phyloP scores from a whole-genome alignment of 2,329 filamentous ascomycete species.

The Colletotrichum costaricense region DNA sequence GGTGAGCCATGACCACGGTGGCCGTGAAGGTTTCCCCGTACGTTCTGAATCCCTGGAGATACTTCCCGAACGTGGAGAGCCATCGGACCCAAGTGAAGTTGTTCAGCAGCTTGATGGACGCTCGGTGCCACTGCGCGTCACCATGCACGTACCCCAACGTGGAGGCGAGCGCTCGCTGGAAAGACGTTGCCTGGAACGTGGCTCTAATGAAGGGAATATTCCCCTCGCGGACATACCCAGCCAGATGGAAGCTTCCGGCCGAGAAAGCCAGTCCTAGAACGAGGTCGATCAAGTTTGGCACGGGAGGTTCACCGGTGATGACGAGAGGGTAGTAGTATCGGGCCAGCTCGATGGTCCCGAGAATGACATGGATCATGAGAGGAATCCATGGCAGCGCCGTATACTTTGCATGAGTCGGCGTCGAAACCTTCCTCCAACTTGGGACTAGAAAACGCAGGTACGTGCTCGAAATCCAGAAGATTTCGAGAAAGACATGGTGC shows the following conservation, averaged over 20 bases:
- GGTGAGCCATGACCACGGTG: constrained; percentile 1
- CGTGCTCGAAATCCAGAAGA: constrained; percentile 1
- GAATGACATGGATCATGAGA: constrained; percentile 2
- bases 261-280: background rate
- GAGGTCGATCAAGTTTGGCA: constrained; percentile 1
- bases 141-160: constrained; percentile 11
- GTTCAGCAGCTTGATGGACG: constrained; percentile 17
- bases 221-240: background rate
- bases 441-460: constrained; percentile 2
- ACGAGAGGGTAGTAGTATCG: constrained; percentile 13
- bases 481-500: constrained; percentile 16
- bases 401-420: constrained; percentile 5
- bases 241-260: background rate
- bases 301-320: background rate
- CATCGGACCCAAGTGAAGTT: constrained; percentile 22
- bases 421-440: background rate
- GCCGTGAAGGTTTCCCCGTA: constrained; percentile 16
- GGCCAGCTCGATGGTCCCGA: background rate
- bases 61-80: background rate
- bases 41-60: constrained; percentile 17
- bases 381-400: constrained; percentile 4
- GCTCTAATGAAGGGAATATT: constrained; percentile 2
- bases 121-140: constrained; percentile 25
- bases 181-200: constrained; percentile 9
- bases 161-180: constrained; percentile 15